Percentiles rank a stretch among this genome's conserved stretches.
These are phyloP conservation scores for Globisporangium orthogonon DNA, from an alignment of 352 stramenopile genomes.

Conservation along the genomic window DNA sequence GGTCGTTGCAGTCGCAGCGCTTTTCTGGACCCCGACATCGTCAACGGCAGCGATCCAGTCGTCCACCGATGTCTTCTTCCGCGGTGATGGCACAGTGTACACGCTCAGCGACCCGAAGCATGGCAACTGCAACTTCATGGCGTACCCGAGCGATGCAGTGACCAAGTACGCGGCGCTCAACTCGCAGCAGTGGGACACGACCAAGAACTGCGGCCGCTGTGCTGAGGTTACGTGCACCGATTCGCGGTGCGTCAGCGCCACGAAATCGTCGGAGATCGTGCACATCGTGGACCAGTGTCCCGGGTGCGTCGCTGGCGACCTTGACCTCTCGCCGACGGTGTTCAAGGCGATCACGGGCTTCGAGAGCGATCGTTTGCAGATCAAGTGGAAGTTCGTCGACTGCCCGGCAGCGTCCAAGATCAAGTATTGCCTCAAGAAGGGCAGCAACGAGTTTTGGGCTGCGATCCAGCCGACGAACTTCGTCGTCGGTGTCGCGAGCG, in stretches of 20 bases:
- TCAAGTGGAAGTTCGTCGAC: conserved; percentile 67
- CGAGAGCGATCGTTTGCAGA: conserved; percentile 38
- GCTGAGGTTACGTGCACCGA: conserved; percentile 52
- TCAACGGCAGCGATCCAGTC: conserved; percentile 11
- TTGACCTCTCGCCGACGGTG: conserved; percentile 66
- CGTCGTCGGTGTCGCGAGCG: conserved; percentile 37
- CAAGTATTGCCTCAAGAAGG: conserved; percentile 61
- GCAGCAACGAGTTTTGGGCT: conserved; percentile 53
- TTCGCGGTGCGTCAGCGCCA: conserved; percentile 33
- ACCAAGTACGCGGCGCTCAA: conserved; percentile 49
- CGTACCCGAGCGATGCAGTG: conserved; percentile 14
- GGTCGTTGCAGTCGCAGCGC: neutral
- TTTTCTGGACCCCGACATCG: neutral
- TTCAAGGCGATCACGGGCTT: conserved; percentile 66
- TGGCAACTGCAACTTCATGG: conserved; percentile 58
- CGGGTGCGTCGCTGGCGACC: conserved; percentile 52
- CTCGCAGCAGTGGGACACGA: conserved; percentile 33
- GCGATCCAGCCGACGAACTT: conserved; percentile 61
- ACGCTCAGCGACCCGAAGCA: conserved; percentile 21
- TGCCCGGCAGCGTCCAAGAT: conserved; percentile 45
- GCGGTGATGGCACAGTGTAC: conserved; percentile 40
- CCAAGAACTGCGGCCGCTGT: conserved; percentile 34
- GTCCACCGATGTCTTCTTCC: conserved; percentile 26
- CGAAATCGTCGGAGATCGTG: conserved; percentile 43
- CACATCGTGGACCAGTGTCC: conserved; percentile 73